Evolutionary conservation across 257 asterid species (phyloP), one percentile per base, ranked within the genome.

Genomic region (Striga asiatica): DNA sequence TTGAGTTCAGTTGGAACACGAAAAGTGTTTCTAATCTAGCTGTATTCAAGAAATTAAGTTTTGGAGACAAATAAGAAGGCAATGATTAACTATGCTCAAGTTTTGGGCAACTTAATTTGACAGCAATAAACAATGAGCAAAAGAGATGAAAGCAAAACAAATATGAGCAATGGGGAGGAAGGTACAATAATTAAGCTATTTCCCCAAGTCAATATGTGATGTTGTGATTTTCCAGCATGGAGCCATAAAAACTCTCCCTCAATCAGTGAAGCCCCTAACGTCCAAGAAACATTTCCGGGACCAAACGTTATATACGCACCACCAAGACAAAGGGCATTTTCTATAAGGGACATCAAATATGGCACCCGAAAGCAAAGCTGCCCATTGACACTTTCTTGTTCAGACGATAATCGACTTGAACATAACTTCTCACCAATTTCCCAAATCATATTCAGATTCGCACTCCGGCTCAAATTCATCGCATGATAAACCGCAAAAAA

Each of bases 251-350:
- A 77, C 12, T 74, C 84, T 45, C 87, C 93, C 66, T 87, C 94
- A 17, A 81, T 51, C 14, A 83, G 60, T 20, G 96, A 85, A 62
- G 93, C 87, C 5, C 94, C 96, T 68, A 83, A 62, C 5, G 93
- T 79, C 96, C 96, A 87, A 37, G 96, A 75, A 58, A 83, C 54
- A 24, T 87, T 89, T 18, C 83, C 85, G 1, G 96, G 93, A 24
- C 96, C 89, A 49, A 87, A 87, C 49, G 66, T 53, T 58, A 87
- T 73, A 22, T 87, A 89, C n/a, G 14, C 64, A 32, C 66, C 64
- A 10, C 77, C 29, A n/a, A 87, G 80, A 53, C 96, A 87, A 11
- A 87, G 80, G 35, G 85, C 75, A 34, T 84, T 76, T 65, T 74
- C 72, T 42, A 84, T 54, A 18, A 87, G 82, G 4, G 94, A 81